Evolutionary conservation across 768 basidiomycete genomes (phyloP).

Genomic region (Kwoniella sp.): DNA sequence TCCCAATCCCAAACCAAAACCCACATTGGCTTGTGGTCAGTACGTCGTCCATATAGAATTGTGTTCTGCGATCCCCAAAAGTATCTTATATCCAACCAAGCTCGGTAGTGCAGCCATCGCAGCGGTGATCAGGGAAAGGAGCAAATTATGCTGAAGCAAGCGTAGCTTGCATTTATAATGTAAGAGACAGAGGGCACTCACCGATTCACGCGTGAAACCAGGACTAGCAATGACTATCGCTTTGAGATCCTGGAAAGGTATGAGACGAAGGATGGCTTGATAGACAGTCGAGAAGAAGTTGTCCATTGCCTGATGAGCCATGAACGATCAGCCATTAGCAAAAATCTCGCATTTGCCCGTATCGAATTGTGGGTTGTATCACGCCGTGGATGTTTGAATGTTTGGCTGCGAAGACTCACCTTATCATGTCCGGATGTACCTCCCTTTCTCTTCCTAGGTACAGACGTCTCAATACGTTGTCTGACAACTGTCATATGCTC

Average conservation of each 20-base stretch:
- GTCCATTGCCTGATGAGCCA: conserved; percentile 64
- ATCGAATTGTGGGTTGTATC: too few relatives aligned
- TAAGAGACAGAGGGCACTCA: conserved; percentile 57
- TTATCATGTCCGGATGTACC: conserved; percentile 87
- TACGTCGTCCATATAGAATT: too few relatives aligned
- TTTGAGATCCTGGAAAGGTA: conserved; percentile 78
- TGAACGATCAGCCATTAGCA: not conserved
- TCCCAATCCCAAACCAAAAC: too few relatives aligned
- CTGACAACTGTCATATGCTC: conserved; percentile 95
- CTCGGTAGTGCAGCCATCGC: not conserved
- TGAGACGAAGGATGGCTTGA: conserved; percentile 82
- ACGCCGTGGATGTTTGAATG: too few relatives aligned
- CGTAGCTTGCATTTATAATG: too few relatives aligned
- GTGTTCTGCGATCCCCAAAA: too few relatives aligned
- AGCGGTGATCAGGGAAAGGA: too few relatives aligned
- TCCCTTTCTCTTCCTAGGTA: conserved; percentile 86
- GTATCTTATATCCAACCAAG: too few relatives aligned
- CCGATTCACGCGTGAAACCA: conserved; percentile 89
- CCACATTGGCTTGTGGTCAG: conserved; percentile 1
- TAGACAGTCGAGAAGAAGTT: conserved; percentile 84
- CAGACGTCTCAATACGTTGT: conserved; percentile 81
- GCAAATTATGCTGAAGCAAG: too few relatives aligned
- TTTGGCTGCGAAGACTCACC: conserved; percentile 38
- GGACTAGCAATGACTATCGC: conserved; percentile 96
- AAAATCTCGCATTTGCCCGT: too few relatives aligned